Evolutionary conservation across 768 basidiomycete species (phyloP).

Genomic region (Trametes cubensis): DNA sequence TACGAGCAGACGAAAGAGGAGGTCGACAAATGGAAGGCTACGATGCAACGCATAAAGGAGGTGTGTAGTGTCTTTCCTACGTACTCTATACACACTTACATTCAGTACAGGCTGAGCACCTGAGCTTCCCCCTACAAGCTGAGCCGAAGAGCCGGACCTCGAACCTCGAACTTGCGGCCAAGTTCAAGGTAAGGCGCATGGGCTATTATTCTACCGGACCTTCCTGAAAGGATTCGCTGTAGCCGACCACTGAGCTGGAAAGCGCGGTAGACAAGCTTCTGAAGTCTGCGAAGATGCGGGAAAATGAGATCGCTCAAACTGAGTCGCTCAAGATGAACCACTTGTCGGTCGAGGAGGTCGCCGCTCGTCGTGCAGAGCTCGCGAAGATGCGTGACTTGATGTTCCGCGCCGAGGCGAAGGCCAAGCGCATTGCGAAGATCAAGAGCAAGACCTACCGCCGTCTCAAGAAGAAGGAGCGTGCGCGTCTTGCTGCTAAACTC

Average conservation of each 20-base stretch:
- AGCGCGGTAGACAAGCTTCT: conserved; percentile 81
- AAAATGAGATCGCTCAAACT: conserved; percentile 74
- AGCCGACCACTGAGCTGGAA: conserved; percentile 88
- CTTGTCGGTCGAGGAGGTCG: conserved; percentile 84
- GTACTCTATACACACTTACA: neutral
- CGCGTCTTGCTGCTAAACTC: conserved; percentile 52
- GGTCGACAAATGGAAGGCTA: conserved; percentile 90
- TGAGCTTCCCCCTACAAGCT: conserved; percentile 84
- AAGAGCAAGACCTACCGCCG: conserved; percentile 93
- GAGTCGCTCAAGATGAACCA: conserved; percentile 87
- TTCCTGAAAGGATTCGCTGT: neutral
- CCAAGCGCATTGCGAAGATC: conserved; percentile 89
- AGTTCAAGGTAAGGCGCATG: conserved; percentile 69
- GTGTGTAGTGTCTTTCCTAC: conserved; percentile 39
- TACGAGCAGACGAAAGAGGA: conserved; percentile 93
- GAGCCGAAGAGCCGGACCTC: conserved; percentile 58
- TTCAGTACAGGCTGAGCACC: conserved; percentile 69
- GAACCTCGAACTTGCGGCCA: conserved; percentile 75
- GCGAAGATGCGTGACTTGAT: conserved; percentile 89
- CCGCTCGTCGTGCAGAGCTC: conserved; percentile 77
- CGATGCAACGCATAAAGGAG: conserved; percentile 91
- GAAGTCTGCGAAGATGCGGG: conserved; percentile 78
- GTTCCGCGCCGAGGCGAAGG: conserved; percentile 90
- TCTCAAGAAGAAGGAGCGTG: conserved; percentile 77
- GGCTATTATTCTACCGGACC: neutral